These are phyloP conservation scores for Parsonsia alboflavescens DNA, from an alignment of 257 asterid genomes.

Conservation along the genomic window DNA sequence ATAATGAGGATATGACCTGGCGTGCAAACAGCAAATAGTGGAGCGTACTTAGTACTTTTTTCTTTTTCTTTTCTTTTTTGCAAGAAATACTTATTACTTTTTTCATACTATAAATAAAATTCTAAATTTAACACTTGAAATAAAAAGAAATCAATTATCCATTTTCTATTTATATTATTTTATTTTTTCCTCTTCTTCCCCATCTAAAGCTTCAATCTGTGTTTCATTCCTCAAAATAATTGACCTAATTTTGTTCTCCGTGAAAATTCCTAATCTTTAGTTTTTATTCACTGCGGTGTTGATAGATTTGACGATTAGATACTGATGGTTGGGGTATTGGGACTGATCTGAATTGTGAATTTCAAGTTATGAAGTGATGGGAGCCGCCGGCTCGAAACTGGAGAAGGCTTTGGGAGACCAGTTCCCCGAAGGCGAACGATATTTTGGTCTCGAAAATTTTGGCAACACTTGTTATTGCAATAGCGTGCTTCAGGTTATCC, in stretches of 20 bases:
- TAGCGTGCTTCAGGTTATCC: constrained; percentile 36
- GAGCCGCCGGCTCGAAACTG: constrained; percentile 38
- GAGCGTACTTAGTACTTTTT: constrained; percentile 1
- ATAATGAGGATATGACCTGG: background rate
- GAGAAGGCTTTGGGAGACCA: constrained; percentile 43
- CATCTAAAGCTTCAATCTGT: background rate
- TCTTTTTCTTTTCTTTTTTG: too few species aligned
- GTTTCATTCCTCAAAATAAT: background rate
- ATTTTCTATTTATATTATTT: background rate
- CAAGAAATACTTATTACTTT: too few species aligned
- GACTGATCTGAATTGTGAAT: constrained; percentile 6
- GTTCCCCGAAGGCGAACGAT: constrained; percentile 42
- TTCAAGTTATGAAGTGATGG: constrained; percentile 29
- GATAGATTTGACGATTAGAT: constrained; percentile 1
- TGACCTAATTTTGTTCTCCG: background rate
- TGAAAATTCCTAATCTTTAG: background rate
- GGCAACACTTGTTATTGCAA: constrained; percentile 46
- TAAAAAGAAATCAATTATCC: background rate
- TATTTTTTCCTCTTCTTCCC: background rate
- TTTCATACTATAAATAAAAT: background rate
- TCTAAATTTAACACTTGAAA: background rate
- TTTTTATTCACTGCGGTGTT: background rate
- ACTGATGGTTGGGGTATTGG: background rate
- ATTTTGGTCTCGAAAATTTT: constrained; percentile 40
- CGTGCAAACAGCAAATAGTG: background rate